Conservation (phyloP, 805 yeast genomes). For the Candida yuanshanica region DNA sequence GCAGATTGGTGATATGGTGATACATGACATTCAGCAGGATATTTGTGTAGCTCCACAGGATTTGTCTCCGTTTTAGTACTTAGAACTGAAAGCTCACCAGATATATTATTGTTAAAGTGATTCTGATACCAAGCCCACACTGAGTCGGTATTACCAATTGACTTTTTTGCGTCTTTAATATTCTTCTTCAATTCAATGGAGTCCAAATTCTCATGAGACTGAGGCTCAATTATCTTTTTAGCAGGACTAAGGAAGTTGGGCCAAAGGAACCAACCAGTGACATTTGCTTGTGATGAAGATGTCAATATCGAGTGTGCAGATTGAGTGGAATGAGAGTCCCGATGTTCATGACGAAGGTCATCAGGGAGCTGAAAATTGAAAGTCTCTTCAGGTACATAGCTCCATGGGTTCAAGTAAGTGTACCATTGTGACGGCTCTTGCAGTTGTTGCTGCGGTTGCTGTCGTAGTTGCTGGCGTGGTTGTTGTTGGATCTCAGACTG, state of each 20-base stretch:
- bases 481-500: background rate
- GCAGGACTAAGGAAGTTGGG: constrained; percentile 1
- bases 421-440: constrained; percentile 1
- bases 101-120: constrained; percentile 1
- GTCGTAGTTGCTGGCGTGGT: background rate
- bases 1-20: background rate
- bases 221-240: constrained; percentile 7
- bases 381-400: constrained; percentile 1
- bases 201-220: constrained; percentile 8
- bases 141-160: constrained; percentile 13
- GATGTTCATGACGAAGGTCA: background rate
- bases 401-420: constrained; percentile 5
- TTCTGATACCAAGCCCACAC: constrained; percentile 23
- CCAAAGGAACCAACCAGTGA: constrained; percentile 17
- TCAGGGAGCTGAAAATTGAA: background rate
- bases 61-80: constrained; percentile 18
- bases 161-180: constrained; percentile 16
- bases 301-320: background rate
- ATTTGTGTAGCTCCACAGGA: constrained; percentile 16
- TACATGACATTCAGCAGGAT: constrained; percentile 7
- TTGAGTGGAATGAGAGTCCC: background rate
- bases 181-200: constrained; percentile 15
- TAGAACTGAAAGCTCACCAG: constrained; percentile 19
- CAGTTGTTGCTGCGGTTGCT: background rate
- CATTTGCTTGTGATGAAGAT: constrained; percentile 5